Percentiles rank a stretch among this genome's conserved stretches.
Evolutionary conservation across 148 eudicot species (phyloP).

Genomic region (Tetragonia tetragonoides): DNA sequence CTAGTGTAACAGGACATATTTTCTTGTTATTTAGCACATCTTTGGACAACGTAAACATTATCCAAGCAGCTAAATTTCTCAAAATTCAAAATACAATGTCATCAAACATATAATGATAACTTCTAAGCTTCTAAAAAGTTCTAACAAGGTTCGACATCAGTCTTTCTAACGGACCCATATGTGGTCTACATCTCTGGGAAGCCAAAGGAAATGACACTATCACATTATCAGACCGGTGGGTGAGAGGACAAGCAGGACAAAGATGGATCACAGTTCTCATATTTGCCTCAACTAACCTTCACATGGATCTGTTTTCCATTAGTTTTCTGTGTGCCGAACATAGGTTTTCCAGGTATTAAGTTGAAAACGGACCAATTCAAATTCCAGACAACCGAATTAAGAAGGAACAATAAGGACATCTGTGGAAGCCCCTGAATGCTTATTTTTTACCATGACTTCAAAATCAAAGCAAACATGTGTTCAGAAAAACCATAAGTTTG

Average conservation of each 20-base stretch:
- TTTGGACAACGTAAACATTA: too few species aligned
- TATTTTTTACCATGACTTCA: not conserved
- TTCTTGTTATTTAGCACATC: too few species aligned
- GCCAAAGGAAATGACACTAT: not conserved
- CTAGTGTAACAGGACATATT: too few species aligned
- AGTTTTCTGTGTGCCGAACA: not conserved
- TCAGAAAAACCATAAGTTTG: not conserved
- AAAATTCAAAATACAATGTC: too few species aligned
- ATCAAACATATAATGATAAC: too few species aligned
- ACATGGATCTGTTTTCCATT: not conserved
- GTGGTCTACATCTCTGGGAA: not conserved
- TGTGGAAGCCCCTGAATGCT: not conserved
- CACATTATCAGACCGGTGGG: not conserved
- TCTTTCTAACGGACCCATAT: not conserved
- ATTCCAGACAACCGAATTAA: not conserved
- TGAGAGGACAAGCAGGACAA: constrained; percentile 3
- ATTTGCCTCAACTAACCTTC: not conserved
- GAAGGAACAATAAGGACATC: constrained; percentile 11
- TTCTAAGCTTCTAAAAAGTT: too few species aligned
- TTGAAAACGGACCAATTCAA: not conserved
- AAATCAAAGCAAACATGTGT: constrained; percentile 11
- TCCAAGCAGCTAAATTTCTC: too few species aligned
- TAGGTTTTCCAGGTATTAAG: not conserved
- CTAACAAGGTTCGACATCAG: too few species aligned
- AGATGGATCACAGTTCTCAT: not conserved